Base-by-base conservation (phyloP, 129 eudicot species). In the Artemisia argyi region DNA sequence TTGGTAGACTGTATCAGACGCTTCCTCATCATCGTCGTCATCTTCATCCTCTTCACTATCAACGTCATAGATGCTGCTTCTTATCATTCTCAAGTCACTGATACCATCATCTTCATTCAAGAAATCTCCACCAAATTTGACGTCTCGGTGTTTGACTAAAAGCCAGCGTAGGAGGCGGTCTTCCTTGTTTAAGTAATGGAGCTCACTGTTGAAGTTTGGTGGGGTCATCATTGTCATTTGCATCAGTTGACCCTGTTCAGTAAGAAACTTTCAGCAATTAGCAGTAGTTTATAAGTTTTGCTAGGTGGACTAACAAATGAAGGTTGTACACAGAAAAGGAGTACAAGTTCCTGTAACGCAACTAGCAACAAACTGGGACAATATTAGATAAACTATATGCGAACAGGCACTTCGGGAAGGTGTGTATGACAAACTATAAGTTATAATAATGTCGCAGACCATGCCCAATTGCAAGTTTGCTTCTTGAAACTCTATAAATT, bases 221-320 rank as follows among this genome's bases (percentile, higher is more conserved):
- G 97, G 95, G 53, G 97, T 74, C 98, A 94, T 94, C 96, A 90
- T 86, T 59, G 97, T 94, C 98, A 90, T 85, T 80, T 94, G 98
- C 86, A 85, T 74, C 76, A 94, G 78, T 80, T 87, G 85, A 48
- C 96, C 98, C 98, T 94, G 59, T 42, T 63, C 64, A 81, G 30
- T 13, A 66, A 22, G 65, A 73, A 1, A 0, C 32, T 42, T 53
- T 67, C 26, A 49, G 1, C 17, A 20, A 72, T 7, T 20, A 55
- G 11, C 55, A n/a, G 22, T n/a, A 42, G 49, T 53, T 69, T 18
- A 53, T n/a, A 69, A 18, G 63, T 66, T 68, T 28, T 8, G 20
- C 24, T 20, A 47, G 69, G 44, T 28, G 20, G 19, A 17, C 7
- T 22, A 22, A 22, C 42, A 48, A 18, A 66, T 66, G 2, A 35